These are phyloP conservation scores for Fusarium sp. DNA, from an alignment of 2,329 filamentous ascomycete species.

Conservation along the genomic window DNA sequence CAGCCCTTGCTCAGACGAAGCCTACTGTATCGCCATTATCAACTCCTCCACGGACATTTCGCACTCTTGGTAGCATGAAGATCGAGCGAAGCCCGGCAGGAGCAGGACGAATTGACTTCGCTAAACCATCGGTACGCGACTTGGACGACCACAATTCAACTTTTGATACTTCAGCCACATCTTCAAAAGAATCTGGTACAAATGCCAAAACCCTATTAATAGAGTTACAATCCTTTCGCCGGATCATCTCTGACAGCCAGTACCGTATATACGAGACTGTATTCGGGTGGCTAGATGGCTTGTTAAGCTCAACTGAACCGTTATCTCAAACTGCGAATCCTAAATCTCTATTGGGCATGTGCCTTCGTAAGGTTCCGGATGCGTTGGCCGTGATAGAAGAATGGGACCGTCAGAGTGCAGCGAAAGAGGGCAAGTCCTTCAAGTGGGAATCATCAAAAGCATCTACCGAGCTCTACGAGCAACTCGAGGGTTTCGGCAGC, in stretches of 20 bases:
- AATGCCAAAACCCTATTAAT: conserved; percentile 29
- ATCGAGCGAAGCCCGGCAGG: conserved; percentile 43
- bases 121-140: conserved; percentile 48
- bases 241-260: conserved; percentile 37
- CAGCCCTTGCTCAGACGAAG: conserved; percentile 11
- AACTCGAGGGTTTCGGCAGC: conserved; percentile 52
- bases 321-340: conserved; percentile 37
- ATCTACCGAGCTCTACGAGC: conserved; percentile 51
- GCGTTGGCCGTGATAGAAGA: conserved; percentile 51
- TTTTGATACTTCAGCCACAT: conserved; percentile 5
- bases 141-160: conserved; percentile 43
- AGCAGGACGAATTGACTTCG: conserved; percentile 46
- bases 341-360: conserved; percentile 55
- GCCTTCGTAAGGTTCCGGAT: conserved; percentile 51
- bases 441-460: conserved; percentile 48
- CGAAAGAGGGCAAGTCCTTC: conserved; percentile 41
- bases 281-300: conserved; percentile 49
- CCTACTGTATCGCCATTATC: background rate
- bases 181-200: background rate
- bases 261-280: conserved; percentile 53
- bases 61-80: conserved; percentile 51
- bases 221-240: conserved; percentile 46
- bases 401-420: conserved; percentile 49
- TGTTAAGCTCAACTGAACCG: conserved; percentile 49
- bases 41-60: conserved; percentile 48